Evolutionary conservation across 2,329 filamentous ascomycete genomes (phyloP).

Genomic region (Parafenestella ontariensis): DNA sequence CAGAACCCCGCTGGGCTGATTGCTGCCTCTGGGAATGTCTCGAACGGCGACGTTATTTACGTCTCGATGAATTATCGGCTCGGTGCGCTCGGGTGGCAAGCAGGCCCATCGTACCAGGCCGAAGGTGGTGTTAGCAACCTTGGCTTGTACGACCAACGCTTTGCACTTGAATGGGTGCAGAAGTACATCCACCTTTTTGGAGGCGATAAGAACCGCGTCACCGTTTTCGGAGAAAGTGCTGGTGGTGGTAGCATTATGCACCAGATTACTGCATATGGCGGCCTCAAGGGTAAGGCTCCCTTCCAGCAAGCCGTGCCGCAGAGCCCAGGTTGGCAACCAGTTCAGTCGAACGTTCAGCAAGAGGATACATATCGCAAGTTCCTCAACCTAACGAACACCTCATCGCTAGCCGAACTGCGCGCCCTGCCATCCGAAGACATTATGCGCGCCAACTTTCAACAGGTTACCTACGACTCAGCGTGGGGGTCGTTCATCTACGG

Average conservation of each 20-base stretch:
- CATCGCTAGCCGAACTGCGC: conserved; percentile 44
- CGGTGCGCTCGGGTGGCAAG: conserved; percentile 48
- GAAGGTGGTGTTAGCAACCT: conserved; percentile 46
- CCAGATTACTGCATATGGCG: conserved; percentile 51
- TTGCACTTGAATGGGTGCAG: conserved; percentile 51
- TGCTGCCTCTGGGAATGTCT: conserved; percentile 51
- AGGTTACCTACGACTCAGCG: conserved; percentile 35
- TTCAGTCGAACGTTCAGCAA: conserved; percentile 31
- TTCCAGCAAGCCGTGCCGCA: conserved; percentile 50
- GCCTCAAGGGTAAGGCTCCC: conserved; percentile 45
- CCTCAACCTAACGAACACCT: conserved; percentile 42
- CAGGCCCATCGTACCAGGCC: conserved; percentile 44
- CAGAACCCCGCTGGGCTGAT: conserved; percentile 52
- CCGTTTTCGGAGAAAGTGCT: conserved; percentile 48
- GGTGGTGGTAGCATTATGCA: conserved; percentile 50
- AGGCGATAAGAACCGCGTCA: conserved; percentile 48
- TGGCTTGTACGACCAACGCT: conserved; percentile 48
- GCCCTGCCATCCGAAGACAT: conserved; percentile 38
- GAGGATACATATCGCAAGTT: conserved; percentile 42
- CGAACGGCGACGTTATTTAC: conserved; percentile 52
- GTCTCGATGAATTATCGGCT: conserved; percentile 57
- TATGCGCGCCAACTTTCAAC: conserved; percentile 45
- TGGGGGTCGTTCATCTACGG: conserved; percentile 47
- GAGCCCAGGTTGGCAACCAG: conserved; percentile 50
- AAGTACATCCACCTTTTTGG: conserved; percentile 50